Evolutionary conservation across 73 alveolate species (phyloP).

Genomic region (Paramecium pentaurelia): DNA sequence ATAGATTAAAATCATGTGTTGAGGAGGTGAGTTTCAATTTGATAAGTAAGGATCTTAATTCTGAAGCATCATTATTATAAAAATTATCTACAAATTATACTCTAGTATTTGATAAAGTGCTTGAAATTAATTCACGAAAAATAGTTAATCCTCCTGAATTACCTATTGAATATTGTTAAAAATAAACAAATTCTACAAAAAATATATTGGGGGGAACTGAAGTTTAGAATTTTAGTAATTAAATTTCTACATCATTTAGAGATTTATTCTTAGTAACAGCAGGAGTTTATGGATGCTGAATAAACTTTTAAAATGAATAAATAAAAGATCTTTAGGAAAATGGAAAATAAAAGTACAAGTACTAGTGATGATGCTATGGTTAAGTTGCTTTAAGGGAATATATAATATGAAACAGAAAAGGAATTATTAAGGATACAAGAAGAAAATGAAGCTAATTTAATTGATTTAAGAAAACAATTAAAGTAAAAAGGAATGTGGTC

Average conservation of each 20-base stretch:
- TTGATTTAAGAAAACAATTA: not conserved
- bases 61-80: not conserved
- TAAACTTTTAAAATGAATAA: not conserved
- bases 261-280: not conserved
- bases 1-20: not conserved
- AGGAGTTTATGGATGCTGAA: not conserved
- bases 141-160: slow-evolving; percentile 16
- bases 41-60: not conserved
- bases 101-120: not conserved
- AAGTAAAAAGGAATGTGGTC: not conserved
- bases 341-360: not conserved
- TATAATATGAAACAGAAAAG: not conserved
- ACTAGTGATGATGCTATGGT: slow-evolving; percentile 22
- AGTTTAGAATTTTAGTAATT: not conserved
- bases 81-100: not conserved
- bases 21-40: slow-evolving; percentile 15
- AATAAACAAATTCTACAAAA: not conserved
- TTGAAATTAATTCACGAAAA: not conserved
- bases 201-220: not conserved
- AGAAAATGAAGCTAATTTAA: not conserved
- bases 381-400: not conserved
- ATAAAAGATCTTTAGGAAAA: not conserved
- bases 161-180: slow-evolving; percentile 31
- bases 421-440: not conserved
- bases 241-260: not conserved